Percentiles rank a stretch among this genome's conserved stretches.
Conservation (phyloP, 257 asterid species). For the Solanum piurae region DNA sequence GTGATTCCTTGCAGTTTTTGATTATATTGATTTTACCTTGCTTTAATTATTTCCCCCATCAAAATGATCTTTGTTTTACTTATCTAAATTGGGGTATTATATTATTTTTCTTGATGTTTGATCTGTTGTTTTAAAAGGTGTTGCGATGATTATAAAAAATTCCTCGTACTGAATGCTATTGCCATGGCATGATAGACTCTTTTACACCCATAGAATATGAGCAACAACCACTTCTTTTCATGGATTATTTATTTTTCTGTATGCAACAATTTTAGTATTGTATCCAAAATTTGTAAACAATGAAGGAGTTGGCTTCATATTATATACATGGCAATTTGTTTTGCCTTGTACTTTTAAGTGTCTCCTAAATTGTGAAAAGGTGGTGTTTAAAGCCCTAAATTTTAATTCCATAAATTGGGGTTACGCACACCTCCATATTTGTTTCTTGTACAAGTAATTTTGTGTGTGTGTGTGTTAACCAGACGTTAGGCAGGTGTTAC, state of each 20-base stretch:
- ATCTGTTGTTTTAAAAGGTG: background rate
- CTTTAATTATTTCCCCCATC: background rate
- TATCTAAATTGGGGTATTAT: background rate
- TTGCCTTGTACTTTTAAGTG: background rate
- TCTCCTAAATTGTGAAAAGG: background rate
- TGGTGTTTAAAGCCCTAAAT: background rate
- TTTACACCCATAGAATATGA: conserved; percentile 82
- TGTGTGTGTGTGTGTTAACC: background rate
- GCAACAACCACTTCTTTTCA: conserved; percentile 13
- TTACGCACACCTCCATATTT: background rate
- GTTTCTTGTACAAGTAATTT: too few relatives aligned
- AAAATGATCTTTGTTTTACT: too few relatives aligned
- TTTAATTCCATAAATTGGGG: background rate
- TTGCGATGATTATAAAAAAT: conserved; percentile 56
- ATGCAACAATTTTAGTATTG: background rate
- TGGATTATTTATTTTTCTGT: background rate
- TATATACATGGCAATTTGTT: background rate
- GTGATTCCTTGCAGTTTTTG: too few relatives aligned
- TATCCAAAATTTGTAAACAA: background rate
- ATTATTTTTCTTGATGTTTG: background rate
- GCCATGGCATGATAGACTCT: conserved; percentile 55
- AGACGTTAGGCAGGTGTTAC: background rate
- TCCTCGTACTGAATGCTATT: conserved; percentile 64
- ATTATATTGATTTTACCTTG: background rate
- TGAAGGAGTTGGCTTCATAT: background rate